Evolutionary conservation across 345 rosid genomes (phyloP).

Genomic region (Excoecaria agallocha): DNA sequence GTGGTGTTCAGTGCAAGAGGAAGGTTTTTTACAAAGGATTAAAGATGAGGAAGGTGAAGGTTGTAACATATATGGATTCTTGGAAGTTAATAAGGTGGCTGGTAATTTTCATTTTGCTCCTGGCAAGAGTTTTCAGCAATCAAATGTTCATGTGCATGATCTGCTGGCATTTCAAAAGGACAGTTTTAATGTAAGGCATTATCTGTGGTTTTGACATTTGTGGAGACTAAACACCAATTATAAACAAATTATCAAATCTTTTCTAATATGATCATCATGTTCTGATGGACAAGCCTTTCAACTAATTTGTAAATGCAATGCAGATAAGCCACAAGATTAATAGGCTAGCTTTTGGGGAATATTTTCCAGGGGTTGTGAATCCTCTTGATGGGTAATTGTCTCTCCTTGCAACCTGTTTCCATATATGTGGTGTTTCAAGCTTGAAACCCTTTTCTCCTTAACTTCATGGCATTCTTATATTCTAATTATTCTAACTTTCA

Average conservation of each 20-base stretch:
- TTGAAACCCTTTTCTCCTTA: background rate
- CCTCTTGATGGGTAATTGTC: slow-evolving; percentile 83
- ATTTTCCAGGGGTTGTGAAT: slow-evolving; percentile 85
- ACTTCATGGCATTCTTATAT: background rate
- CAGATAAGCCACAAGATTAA: slow-evolving; percentile 94
- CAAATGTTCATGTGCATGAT: slow-evolving; percentile 83
- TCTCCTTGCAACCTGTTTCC: slow-evolving; percentile 7
- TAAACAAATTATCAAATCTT: background rate
- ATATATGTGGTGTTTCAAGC: slow-evolving; percentile 9
- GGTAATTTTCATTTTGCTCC: slow-evolving; percentile 99
- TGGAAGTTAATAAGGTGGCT: slow-evolving; percentile 94
- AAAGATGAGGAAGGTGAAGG: slow-evolving; percentile 98
- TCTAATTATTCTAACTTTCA: slow-evolving; percentile 28
- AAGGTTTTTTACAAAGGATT: slow-evolving; percentile 79
- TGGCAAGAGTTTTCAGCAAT: slow-evolving; percentile 96
- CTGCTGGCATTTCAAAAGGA: slow-evolving; percentile 79
- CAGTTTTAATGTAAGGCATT: slow-evolving; percentile 67
- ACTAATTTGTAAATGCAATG: slow-evolving; percentile 16
- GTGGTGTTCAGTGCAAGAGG: slow-evolving; percentile 77
- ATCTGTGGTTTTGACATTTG: background rate
- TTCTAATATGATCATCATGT: background rate
- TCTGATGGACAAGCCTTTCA: slow-evolving; percentile 3
- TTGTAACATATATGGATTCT: slow-evolving; percentile 84
- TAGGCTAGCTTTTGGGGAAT: slow-evolving; percentile 76
- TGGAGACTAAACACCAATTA: background rate